phyloP scores from a whole-genome alignment of 2,329 filamentous ascomycete genomes.

The Botrytis galanthina region DNA sequence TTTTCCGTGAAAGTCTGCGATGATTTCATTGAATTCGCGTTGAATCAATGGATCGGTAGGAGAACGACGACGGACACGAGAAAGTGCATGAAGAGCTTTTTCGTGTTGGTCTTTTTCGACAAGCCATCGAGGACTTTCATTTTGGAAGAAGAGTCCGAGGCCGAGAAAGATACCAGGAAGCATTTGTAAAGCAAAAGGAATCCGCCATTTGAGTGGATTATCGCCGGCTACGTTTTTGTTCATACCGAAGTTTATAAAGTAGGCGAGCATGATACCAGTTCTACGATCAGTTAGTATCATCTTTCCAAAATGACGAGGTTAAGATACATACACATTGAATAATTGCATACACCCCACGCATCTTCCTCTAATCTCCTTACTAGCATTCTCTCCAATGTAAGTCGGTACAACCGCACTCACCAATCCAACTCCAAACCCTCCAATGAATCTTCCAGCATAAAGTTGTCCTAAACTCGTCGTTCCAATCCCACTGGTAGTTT shows the following conservation, averaged over 20 bases:
- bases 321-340: slow-evolving; percentile 24
- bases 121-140: slow-evolving; percentile 61
- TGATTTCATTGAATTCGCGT: slow-evolving; percentile 48
- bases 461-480: slow-evolving; percentile 20
- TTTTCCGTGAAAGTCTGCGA: slow-evolving; percentile 48
- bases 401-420: slow-evolving; percentile 24
- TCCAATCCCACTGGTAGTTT: slow-evolving; percentile 19
- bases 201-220: slow-evolving; percentile 45
- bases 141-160: slow-evolving; percentile 58
- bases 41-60: slow-evolving; percentile 50
- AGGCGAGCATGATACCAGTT: slow-evolving; percentile 23
- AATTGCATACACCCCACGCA: slow-evolving; percentile 25
- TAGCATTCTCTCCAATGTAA: slow-evolving; percentile 25
- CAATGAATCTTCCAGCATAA: slow-evolving; percentile 22
- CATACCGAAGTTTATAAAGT: slow-evolving; percentile 22
- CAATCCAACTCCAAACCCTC: slow-evolving; percentile 23
- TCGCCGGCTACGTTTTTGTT: slow-evolving; percentile 8
- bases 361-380: slow-evolving; percentile 22
- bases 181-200: slow-evolving; percentile 60
- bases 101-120: slow-evolving; percentile 66
- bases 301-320: not conserved
- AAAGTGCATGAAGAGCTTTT: slow-evolving; percentile 54
- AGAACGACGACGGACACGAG: slow-evolving; percentile 50
- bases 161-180: slow-evolving; percentile 61
- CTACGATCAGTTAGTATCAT: not conserved